Evolutionary conservation across 2,329 filamentous ascomycete genomes (phyloP).

Genomic region (Trichoderma gracile): DNA sequence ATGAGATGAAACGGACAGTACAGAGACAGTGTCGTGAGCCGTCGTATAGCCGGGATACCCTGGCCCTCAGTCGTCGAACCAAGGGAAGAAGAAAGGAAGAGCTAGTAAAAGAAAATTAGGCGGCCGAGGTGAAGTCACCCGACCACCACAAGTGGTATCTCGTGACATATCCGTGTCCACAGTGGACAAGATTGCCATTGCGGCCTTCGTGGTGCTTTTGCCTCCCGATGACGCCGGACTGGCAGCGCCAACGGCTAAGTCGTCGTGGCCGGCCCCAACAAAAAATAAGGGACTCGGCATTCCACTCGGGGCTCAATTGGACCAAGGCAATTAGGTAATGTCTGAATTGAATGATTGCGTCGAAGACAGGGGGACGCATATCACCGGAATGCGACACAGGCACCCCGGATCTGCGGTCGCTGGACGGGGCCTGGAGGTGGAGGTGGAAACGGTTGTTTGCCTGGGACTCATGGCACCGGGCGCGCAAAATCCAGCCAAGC

Average conservation of each 20-base stretch:
- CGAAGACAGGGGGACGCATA: slow-evolving; percentile 14
- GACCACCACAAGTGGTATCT: slow-evolving; percentile 17
- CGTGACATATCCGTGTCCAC: slow-evolving; percentile 23
- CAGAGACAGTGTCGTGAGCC: slow-evolving; percentile 23
- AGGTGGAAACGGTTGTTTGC: slow-evolving; percentile 4
- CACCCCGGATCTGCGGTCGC: slow-evolving; percentile 16
- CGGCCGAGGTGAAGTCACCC: slow-evolving; percentile 22
- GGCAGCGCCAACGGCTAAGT: slow-evolving; percentile 8
- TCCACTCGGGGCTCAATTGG: not conserved
- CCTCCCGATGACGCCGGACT: slow-evolving; percentile 23
- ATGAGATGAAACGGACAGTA: slow-evolving; percentile 13
- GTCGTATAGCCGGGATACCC: slow-evolving; percentile 25
- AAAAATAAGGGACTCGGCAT: slow-evolving; percentile 12
- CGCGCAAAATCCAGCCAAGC: not conserved
- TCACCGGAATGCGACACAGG: slow-evolving; percentile 14
- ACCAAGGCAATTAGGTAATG: slow-evolving; percentile 12
- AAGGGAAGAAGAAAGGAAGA: not conserved
- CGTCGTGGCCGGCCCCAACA: slow-evolving; percentile 19
- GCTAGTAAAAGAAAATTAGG: slow-evolving; percentile 13
- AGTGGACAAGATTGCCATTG: slow-evolving; percentile 12
- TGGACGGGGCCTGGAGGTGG: not conserved
- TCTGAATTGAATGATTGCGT: not conserved
- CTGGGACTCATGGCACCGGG: not conserved
- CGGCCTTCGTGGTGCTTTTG: slow-evolving; percentile 10
- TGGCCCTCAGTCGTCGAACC: slow-evolving; percentile 14